Evolutionary conservation across 106 monocot species (phyloP).

Genomic region (Agapanthus africanus): DNA sequence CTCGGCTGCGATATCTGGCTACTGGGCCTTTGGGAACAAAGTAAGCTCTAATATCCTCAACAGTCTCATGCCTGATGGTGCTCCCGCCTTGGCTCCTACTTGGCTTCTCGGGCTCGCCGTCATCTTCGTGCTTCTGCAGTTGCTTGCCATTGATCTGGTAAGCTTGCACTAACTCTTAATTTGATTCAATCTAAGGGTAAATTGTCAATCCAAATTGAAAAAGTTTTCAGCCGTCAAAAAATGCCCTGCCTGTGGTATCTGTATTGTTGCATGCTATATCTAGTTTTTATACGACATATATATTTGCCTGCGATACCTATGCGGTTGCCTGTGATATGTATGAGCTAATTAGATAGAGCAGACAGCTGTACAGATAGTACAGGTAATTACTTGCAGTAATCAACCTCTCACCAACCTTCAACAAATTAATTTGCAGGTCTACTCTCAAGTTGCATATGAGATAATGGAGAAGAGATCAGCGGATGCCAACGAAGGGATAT

Average conservation of each 20-base stretch:
- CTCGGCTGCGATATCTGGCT: conserved; percentile 45
- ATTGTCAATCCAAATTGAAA: too few relatives aligned
- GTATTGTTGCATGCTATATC: neutral
- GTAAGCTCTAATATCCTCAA: conserved; percentile 51
- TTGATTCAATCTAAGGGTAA: too few relatives aligned
- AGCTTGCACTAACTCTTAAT: too few relatives aligned
- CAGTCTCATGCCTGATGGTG: conserved; percentile 57
- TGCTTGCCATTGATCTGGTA: conserved; percentile 69
- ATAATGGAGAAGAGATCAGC: conserved; percentile 82
- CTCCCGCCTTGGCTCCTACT: conserved; percentile 54
- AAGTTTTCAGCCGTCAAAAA: too few relatives aligned
- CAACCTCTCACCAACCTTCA: neutral
- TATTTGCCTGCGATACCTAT: too few relatives aligned
- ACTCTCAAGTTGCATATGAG: conserved; percentile 85
- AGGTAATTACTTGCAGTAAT: neutral
- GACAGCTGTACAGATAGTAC: neutral
- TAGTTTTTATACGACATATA: neutral
- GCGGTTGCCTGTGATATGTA: too few relatives aligned
- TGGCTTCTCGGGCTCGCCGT: conserved; percentile 66
- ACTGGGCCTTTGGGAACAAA: conserved; percentile 66
- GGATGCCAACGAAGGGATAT: conserved; percentile 37
- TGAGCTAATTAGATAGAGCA: neutral
- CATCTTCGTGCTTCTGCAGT: conserved; percentile 62
- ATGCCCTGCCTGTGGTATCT: too few relatives aligned
- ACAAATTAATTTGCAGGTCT: conserved; percentile 29